phyloP scores from a whole-genome alignment of 2,329 filamentous ascomycete species.

The Zymoseptoria tritici region DNA sequence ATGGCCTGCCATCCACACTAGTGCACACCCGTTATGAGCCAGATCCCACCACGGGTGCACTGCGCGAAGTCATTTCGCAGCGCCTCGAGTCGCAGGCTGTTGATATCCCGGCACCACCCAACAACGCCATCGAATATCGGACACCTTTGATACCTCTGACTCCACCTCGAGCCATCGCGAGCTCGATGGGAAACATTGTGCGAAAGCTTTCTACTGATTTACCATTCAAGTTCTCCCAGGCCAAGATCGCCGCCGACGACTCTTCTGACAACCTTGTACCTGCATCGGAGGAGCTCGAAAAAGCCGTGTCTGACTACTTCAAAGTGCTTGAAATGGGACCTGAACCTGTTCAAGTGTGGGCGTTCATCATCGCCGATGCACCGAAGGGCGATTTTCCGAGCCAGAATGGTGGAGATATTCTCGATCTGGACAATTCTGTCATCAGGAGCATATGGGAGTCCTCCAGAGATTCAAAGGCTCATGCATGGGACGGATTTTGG shows the following conservation, averaged over 20 bases:
- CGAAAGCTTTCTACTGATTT: constrained; percentile 36
- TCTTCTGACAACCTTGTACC: constrained; percentile 33
- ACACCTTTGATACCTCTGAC: constrained; percentile 46
- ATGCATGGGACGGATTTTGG: not conserved
- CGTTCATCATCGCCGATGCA: constrained; percentile 53
- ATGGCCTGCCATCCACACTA: constrained; percentile 55
- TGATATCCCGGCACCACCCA: constrained; percentile 2
- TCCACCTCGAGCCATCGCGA: constrained; percentile 55
- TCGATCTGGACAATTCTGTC: not conserved
- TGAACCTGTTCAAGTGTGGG: constrained; percentile 60
- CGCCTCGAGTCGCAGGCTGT: constrained; percentile 18
- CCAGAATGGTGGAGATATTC: not conserved
- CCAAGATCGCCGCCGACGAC: not conserved
- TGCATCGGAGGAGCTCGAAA: constrained; percentile 66
- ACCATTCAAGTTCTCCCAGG: not conserved
- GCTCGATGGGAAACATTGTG: constrained; percentile 72
- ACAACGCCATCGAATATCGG: not conserved
- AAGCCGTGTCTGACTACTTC: constrained; percentile 53
- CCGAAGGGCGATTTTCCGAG: not conserved
- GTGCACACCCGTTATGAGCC: constrained; percentile 20
- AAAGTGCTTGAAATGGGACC: constrained; percentile 34
- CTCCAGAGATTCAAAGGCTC: not conserved
- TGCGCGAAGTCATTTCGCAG: constrained; percentile 7
- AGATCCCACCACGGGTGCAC: constrained; percentile 9
- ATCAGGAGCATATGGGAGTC: not conserved